Conservation (phyloP, 2,329 filamentous ascomycete genomes). For the Penicillium sp. region DNA sequence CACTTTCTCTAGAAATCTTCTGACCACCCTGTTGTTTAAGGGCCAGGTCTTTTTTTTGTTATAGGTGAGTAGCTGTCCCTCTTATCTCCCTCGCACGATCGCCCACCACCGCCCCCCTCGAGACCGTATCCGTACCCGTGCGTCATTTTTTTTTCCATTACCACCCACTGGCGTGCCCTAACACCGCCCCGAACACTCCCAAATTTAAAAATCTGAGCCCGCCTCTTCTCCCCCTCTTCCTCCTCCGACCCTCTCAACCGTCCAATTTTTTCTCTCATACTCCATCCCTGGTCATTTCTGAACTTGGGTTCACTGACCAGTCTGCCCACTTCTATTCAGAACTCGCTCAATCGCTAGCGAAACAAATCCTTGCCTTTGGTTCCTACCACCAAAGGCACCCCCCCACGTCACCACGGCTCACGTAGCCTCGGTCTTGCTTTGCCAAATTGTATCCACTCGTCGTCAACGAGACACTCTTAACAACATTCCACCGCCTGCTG, state of each 20-base stretch:
- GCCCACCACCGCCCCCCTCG: background rate
- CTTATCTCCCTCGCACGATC: conserved; percentile 1
- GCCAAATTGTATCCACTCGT: conserved; percentile 48
- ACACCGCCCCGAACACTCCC: conserved; percentile 13
- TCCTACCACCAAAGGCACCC: conserved; percentile 40
- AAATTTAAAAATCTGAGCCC: conserved; percentile 21
- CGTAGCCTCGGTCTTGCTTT: conserved; percentile 33
- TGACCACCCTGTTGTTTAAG: conserved; percentile 3
- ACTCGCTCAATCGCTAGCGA: conserved; percentile 6
- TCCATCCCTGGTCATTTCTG: background rate
- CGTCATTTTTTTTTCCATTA: conserved; percentile 21
- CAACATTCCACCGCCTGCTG: conserved; percentile 48
- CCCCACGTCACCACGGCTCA: conserved; percentile 41
- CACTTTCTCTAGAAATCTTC: conserved; percentile 1
- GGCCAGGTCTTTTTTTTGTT: conserved; percentile 5
- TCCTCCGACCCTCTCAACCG: conserved; percentile 12
- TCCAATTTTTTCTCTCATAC: conserved; percentile 24
- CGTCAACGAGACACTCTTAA: conserved; percentile 50
- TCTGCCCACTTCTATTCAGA: background rate
- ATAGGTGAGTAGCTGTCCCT: conserved; percentile 3
- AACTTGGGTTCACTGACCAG: conserved; percentile 7
- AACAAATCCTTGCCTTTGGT: conserved; percentile 38
- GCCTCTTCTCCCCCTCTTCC: background rate
- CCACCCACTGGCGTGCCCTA: conserved; percentile 22
- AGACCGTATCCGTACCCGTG: conserved; percentile 8